Evolutionary conservation across 163 green algal genomes (phyloP).

Genomic region (Chloromonas sp.): DNA sequence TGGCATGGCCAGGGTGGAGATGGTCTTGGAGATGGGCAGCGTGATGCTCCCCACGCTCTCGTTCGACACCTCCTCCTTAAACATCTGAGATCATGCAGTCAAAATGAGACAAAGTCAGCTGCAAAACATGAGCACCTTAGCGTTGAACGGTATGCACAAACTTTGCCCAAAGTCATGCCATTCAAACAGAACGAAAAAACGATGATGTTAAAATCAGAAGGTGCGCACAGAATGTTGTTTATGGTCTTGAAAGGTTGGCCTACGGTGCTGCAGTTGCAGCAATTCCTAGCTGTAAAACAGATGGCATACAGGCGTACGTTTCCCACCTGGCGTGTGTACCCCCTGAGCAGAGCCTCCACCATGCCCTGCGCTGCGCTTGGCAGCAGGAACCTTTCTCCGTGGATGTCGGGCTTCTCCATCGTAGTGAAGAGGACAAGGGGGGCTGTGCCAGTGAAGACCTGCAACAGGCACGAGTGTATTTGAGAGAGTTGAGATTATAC

Average conservation of each 20-base stretch:
- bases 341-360: slow-evolving; percentile 92
- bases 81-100: slow-evolving; percentile 41
- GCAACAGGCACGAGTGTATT: too few relatives aligned
- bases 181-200: too few relatives aligned
- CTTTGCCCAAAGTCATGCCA: background rate
- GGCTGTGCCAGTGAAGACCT: too few relatives aligned
- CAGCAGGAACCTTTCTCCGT: slow-evolving; percentile 96
- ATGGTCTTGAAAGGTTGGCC: too few relatives aligned
- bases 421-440: too few relatives aligned
- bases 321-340: slow-evolving; percentile 55
- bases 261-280: too few relatives aligned
- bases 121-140: background rate
- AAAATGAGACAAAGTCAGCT: background rate
- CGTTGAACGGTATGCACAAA: background rate
- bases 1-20: slow-evolving; percentile 86
- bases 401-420: slow-evolving; percentile 99
- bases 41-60: slow-evolving; percentile 97
- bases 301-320: too few relatives aligned
- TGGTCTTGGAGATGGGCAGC: slow-evolving; percentile 87
- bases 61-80: slow-evolving; percentile 92
- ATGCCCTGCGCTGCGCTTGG: slow-evolving; percentile 97
- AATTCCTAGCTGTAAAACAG: too few relatives aligned
- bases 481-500: too few relatives aligned
- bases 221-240: too few relatives aligned
- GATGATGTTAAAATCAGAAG: too few relatives aligned